Conservation (phyloP, 2,329 filamentous ascomycete genomes). For the Davidsoniella eucalypti region DNA sequence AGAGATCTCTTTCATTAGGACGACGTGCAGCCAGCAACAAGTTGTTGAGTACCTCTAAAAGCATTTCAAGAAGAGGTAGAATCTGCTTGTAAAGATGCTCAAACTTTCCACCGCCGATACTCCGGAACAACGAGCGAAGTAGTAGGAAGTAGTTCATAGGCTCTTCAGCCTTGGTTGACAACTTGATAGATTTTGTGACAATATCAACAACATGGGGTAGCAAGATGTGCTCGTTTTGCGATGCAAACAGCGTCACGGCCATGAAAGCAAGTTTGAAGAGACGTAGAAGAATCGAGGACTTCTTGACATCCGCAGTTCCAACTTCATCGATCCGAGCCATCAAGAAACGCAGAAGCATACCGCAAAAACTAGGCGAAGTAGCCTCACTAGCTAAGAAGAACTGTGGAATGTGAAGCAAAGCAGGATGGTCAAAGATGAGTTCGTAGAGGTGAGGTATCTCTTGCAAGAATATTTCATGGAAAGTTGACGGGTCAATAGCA, state of each 20-base stretch:
- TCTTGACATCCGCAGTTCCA: conserved; percentile 77
- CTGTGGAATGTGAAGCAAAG: conserved; percentile 85
- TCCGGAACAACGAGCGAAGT: conserved; percentile 79
- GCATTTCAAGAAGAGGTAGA: conserved; percentile 86
- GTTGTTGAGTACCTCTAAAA: conserved; percentile 93
- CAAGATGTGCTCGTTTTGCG: conserved; percentile 88
- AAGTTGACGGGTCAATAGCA: conserved; percentile 93
- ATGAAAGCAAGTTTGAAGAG: conserved; percentile 98
- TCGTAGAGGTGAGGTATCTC: conserved; percentile 95
- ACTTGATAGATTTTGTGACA: conserved; percentile 89
- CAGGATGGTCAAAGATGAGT: conserved; percentile 94
- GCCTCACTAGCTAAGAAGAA: conserved; percentile 98
- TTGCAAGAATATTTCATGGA: conserved; percentile 95
- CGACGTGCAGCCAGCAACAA: conserved; percentile 80
- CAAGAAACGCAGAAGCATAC: conserved; percentile 92
- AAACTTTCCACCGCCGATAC: conserved; percentile 92
- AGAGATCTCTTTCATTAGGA: conserved; percentile 80
- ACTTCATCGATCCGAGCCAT: conserved; percentile 96
- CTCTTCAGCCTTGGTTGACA: conserved; percentile 88
- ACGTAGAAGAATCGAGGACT: conserved; percentile 78
- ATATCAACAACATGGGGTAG: conserved; percentile 94
- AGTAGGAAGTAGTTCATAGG: conserved; percentile 98
- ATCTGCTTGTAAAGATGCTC: conserved; percentile 98
- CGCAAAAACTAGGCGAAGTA: conserved; percentile 91
- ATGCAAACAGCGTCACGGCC: conserved; percentile 91